Conservation (phyloP, 176 grass and related monocot genomes). For the Guadua angustifolia region DNA sequence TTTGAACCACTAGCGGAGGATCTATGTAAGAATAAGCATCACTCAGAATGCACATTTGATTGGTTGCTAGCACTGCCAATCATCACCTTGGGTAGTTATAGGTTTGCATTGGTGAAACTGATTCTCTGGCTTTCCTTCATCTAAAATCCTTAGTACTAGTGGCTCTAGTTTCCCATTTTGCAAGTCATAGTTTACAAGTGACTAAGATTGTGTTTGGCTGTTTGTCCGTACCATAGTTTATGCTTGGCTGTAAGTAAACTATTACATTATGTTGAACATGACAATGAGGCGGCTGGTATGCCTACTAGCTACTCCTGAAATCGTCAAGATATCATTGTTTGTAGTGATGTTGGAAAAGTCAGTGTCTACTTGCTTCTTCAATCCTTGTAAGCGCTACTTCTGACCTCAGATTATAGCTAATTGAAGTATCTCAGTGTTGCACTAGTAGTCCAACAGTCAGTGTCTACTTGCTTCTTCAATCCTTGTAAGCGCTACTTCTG, state of each 20-base stretch:
- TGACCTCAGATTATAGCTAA: neutral
- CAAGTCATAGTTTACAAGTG: neutral
- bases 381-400: neutral
- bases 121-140: neutral
- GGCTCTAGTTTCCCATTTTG: neutral
- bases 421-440: neutral
- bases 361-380: neutral
- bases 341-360: neutral
- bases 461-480: neutral
- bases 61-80: neutral
- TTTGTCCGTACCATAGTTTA: neutral
- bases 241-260: neutral
- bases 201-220: neutral
- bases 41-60: neutral
- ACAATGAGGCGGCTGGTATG: neutral
- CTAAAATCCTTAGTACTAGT: neutral
- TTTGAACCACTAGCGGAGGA: neutral
- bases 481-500: slow-evolving; percentile 2
- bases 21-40: slow-evolving; percentile 7
- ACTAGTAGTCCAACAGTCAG: too few relatives aligned
- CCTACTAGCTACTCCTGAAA: neutral
- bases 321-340: neutral
- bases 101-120: slow-evolving; percentile 24
- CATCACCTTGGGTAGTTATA: slow-evolving; percentile 6
- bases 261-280: neutral